Evolutionary conservation across 495 filamentous ascomycete species (phyloP).

Genomic region (Penicillium fimorum): DNA sequence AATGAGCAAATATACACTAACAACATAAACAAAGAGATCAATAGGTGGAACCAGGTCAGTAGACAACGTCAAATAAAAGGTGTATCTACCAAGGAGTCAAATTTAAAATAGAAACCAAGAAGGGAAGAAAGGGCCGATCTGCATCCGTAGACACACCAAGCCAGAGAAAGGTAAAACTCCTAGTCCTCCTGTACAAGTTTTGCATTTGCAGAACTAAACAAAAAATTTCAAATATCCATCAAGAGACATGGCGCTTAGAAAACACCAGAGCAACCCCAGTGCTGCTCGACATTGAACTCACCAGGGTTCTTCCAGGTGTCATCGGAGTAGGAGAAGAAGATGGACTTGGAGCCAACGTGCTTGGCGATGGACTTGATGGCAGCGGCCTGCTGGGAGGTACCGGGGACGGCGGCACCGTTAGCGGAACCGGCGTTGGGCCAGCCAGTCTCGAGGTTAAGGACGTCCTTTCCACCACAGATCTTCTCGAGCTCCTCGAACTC

Average conservation of each 20-base stretch:
- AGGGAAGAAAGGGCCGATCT: constrained; percentile 11
- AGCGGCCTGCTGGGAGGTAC: constrained; percentile 60
- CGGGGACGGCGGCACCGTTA: constrained; percentile 72
- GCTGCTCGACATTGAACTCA: constrained; percentile 69
- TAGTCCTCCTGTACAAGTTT: constrained; percentile 37
- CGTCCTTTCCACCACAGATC: constrained; percentile 63
- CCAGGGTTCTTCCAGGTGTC: constrained; percentile 81
- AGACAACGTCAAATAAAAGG: constrained; percentile 38
- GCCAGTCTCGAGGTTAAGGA: constrained; percentile 82
- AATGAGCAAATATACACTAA: constrained; percentile 36
- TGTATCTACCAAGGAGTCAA: constrained; percentile 39
- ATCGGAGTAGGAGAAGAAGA: constrained; percentile 78
- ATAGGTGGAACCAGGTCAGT: constrained; percentile 33
- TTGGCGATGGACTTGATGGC: constrained; percentile 66
- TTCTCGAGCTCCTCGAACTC: constrained; percentile 65
- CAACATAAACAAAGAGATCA: constrained; percentile 29
- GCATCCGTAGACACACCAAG: constrained; percentile 1
- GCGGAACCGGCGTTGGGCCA: constrained; percentile 72
- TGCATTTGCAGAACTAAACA: constrained; percentile 21
- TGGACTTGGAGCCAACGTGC: constrained; percentile 55
- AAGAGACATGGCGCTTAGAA: constrained; percentile 40
- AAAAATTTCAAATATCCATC: constrained; percentile 22
- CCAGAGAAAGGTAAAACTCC: constrained; percentile 30
- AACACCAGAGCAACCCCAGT: constrained; percentile 65
- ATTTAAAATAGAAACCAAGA: constrained; percentile 30